Evolutionary conservation across 495 filamentous ascomycete species (phyloP).

Genomic region (Aspergillus avenaceus): DNA sequence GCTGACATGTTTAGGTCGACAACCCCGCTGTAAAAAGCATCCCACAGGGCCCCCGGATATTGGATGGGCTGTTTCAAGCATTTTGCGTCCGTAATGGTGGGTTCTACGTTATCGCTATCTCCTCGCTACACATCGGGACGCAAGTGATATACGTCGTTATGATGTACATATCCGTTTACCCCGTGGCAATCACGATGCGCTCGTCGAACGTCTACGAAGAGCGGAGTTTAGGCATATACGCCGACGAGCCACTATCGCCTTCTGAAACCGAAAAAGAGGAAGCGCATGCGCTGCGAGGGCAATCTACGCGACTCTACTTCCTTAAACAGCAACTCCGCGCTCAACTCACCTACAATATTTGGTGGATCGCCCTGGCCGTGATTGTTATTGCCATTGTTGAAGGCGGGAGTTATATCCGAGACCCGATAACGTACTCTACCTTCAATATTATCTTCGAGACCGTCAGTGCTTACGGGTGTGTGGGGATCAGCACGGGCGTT

Average conservation of each 20-base stretch:
- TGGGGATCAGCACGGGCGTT: conserved; percentile 55
- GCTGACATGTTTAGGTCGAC: background rate
- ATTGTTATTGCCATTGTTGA: background rate
- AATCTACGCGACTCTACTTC: background rate
- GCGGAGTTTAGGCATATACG: background rate
- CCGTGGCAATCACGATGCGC: background rate
- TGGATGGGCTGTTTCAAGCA: background rate
- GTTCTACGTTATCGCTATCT: background rate
- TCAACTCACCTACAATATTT: background rate
- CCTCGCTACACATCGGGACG: background rate
- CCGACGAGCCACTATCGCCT: background rate
- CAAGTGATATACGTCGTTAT: background rate
- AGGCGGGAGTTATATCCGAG: background rate
- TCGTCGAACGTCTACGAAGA: background rate
- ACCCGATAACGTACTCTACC: background rate
- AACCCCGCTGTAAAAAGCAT: background rate
- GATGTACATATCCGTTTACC: background rate
- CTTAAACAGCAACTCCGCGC: background rate
- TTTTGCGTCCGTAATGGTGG: background rate
- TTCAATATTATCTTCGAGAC: background rate
- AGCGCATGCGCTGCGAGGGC: background rate
- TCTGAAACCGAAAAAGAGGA: background rate
- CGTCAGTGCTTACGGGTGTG: background rate
- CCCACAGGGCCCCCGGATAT: background rate
- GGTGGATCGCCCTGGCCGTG: background rate